Conservation (phyloP, 768 basidiomycete species). For the Sporobolomyces pararoseus region DNA sequence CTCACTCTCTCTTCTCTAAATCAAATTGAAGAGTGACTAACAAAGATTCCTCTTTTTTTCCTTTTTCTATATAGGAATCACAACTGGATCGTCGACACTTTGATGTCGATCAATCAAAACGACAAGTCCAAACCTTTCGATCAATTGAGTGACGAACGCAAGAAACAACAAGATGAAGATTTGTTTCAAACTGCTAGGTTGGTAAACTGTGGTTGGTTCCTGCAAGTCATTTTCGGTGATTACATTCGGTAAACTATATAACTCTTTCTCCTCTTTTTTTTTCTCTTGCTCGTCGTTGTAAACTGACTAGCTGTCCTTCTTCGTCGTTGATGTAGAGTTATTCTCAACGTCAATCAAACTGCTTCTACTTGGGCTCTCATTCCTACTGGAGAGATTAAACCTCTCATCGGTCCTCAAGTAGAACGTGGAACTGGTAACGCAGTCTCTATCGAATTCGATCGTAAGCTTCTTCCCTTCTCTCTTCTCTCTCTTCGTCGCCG, state of each 20-base stretch:
- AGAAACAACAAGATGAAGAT: conserved; percentile 35
- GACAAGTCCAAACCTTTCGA: conserved; percentile 51
- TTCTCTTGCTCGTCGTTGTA: not conserved
- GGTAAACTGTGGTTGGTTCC: conserved; percentile 39
- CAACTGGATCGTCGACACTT: conserved; percentile 63
- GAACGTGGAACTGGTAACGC: conserved; percentile 33
- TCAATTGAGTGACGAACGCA: conserved; percentile 11
- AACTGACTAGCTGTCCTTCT: not conserved
- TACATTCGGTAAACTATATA: conserved; percentile 25
- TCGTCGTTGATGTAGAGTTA: conserved; percentile 2
- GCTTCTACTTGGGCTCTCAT: conserved; percentile 33
- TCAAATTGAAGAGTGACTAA: not conserved
- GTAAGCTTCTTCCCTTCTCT: not conserved
- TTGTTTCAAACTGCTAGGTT: conserved; percentile 39
- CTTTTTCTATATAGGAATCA: conserved; percentile 30
- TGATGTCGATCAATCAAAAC: conserved; percentile 56
- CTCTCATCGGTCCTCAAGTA: not conserved
- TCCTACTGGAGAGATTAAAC: conserved; percentile 33
- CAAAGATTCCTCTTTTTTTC: no score
- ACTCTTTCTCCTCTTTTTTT: not conserved
- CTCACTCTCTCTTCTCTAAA: not conserved
- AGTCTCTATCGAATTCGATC: conserved; percentile 34
- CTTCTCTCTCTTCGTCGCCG: not conserved
- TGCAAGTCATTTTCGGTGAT: conserved; percentile 35
- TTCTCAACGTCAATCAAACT: conserved; percentile 36